Evolutionary conservation across 2,329 filamentous ascomycete species (phyloP).

Genomic region (Paradendryphiella salina): DNA sequence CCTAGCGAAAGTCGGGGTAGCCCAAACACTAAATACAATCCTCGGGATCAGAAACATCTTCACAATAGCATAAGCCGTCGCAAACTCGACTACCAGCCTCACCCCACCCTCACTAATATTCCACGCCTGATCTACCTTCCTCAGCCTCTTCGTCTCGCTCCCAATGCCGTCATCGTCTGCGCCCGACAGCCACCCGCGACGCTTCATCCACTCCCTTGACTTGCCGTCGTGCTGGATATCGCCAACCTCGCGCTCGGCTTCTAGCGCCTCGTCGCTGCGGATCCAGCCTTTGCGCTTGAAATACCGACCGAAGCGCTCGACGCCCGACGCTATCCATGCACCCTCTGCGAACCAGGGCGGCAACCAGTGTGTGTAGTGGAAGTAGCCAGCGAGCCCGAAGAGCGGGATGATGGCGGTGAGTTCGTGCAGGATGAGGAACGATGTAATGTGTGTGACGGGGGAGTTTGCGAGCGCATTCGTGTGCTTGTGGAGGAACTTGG

Average conservation of each 20-base stretch:
- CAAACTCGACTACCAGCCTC: conserved; percentile 67
- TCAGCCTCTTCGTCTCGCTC: conserved; percentile 37
- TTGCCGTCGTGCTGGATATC: conserved; percentile 10
- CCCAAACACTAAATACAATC: conserved; percentile 79
- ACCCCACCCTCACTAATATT: conserved; percentile 52
- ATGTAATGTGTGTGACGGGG: conserved; percentile 78
- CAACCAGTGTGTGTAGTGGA: conserved; percentile 71
- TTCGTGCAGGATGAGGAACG: conserved; percentile 91
- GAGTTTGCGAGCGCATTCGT: conserved; percentile 71
- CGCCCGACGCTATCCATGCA: conserved; percentile 62
- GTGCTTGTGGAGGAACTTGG: conserved; percentile 69
- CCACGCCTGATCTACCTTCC: conserved; percentile 45
- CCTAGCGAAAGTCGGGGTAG: conserved; percentile 85
- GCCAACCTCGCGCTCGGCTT: conserved; percentile 45
- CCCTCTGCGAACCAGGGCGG: conserved; percentile 62
- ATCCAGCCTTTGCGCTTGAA: conserved; percentile 83
- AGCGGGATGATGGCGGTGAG: conserved; percentile 75
- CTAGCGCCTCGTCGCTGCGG: conserved; percentile 54
- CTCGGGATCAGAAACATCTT: conserved; percentile 81
- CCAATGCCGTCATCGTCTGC: conserved; percentile 50
- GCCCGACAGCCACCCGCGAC: conserved; percentile 18
- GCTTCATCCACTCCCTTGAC: conserved; percentile 68
- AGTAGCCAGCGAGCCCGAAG: conserved; percentile 45
- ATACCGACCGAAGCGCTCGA: conserved; percentile 76
- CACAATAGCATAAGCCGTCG: conserved; percentile 86